Conservation (phyloP, 1,284 basidiomycete genomes). For the Wallemia mellicola region DNA sequence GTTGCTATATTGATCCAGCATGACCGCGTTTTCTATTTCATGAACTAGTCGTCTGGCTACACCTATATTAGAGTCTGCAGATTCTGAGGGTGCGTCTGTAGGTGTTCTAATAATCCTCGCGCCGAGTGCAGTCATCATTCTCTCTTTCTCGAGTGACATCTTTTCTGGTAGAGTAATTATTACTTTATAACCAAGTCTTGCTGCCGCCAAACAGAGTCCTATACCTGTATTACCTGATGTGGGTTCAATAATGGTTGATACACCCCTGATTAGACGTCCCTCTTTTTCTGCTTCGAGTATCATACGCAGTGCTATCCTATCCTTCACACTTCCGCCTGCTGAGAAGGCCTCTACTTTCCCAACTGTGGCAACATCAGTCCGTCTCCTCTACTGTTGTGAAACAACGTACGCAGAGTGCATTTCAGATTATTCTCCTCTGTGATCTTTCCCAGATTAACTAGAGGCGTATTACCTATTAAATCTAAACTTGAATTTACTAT, state of each 20-base stretch:
- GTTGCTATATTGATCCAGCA: constrained; percentile 60
- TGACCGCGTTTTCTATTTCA: constrained; percentile 55
- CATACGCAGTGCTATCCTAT: constrained; percentile 77
- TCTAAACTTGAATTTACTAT: constrained; percentile 47
- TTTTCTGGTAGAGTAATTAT: constrained; percentile 92
- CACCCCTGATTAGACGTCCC: constrained; percentile 54
- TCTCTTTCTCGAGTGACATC: constrained; percentile 91
- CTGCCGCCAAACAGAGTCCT: constrained; percentile 66
- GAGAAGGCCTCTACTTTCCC: constrained; percentile 76
- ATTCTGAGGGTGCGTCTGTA: constrained; percentile 54
- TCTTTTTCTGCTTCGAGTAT: constrained; percentile 65
- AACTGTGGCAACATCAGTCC: constrained; percentile 31
- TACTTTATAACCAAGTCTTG: constrained; percentile 43
- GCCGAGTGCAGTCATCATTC: constrained; percentile 60
- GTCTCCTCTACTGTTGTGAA: too few relatives aligned
- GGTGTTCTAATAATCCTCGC: constrained; percentile 85
- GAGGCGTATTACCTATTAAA: constrained; percentile 66
- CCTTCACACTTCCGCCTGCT: constrained; percentile 78
- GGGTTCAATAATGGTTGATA: constrained; percentile 78
- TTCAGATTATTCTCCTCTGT: constrained; percentile 40
- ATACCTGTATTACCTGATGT: constrained; percentile 90
- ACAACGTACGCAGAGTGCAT: constrained; percentile 71
- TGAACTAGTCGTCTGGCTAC: constrained; percentile 46
- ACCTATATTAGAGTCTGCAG: constrained; percentile 70
- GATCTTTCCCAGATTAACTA: constrained; percentile 58